Evolutionary conservation across 2,329 filamentous ascomycete genomes (phyloP), one percentile per base, ranked within the genome.

Genomic region (Claviceps africana): DNA sequence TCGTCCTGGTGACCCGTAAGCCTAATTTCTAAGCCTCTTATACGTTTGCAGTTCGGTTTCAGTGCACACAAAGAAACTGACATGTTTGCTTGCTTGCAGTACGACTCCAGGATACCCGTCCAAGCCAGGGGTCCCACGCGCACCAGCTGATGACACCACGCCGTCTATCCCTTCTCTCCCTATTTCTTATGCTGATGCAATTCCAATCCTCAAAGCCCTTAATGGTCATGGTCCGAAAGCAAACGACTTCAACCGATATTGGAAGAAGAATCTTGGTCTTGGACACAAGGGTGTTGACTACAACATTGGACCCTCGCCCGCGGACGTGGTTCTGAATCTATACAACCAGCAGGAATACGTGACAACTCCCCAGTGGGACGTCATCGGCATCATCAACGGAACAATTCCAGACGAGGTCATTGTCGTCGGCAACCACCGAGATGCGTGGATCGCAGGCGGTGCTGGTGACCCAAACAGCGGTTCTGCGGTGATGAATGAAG

Each of bases 71-170:
- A 19, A 21, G 25, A 25, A 22, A 28, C 52, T 53, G 19, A 51
- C 49, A 30, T n/a, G 19, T 10, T 33, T 7, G 10, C 49, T 25
- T n/a, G 19, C 10, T 33, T 7, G 10, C 51, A 73, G 70, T 48
- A 95, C 93, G 0, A 97, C 93, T 0, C 88, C 89, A 19, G 93
- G 93, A 11, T 96, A 95, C 62, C 86, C 91, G 8, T 95, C 89
- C 0, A 91, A 91, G 65, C 91, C 90, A 5, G 91, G 85, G n/a
- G 86, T 76, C 25, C 86, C 88, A 37, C 83, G 91, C 25, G 74
- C 81, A 53, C 80, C 88, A 8, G 80, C 83, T 0, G 75, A 88
- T 21, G 73, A 78, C 30, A 77, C 78, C 7, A 93, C 85, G 33
- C 87, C 93, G 0, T 82, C 79, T 3, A 97, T 97, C 51, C 91